Percentiles rank a stretch among this genome's conserved stretches.
These are phyloP conservation scores for Flaveria bidentis DNA, from an alignment of 129 eudicot genomes.

Conservation along the genomic window DNA sequence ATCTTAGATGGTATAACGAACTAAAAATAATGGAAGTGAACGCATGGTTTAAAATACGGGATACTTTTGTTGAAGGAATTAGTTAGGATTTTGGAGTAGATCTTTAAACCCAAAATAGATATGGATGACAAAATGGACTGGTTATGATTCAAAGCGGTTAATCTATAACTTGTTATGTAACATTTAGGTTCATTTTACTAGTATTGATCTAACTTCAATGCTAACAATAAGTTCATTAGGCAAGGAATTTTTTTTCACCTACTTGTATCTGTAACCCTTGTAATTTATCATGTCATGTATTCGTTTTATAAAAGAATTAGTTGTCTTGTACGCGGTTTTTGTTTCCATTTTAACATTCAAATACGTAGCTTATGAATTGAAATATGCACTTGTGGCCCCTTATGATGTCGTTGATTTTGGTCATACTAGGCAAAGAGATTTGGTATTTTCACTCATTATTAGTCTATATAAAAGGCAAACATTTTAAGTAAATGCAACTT, in stretches of 20 bases:
- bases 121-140: neutral
- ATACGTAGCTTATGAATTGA: neutral
- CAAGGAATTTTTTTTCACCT: neutral
- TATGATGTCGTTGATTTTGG: neutral
- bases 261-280: neutral
- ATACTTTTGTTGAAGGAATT: neutral
- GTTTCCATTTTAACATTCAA: neutral
- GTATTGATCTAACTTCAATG: neutral
- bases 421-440: neutral
- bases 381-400: neutral
- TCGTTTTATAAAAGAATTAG: neutral
- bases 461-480: neutral
- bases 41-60: neutral
- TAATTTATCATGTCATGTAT: neutral
- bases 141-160: neutral
- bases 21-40: neutral
- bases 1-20: neutral
- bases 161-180: neutral
- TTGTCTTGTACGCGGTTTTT: neutral
- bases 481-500: neutral
- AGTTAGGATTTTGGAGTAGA: neutral
- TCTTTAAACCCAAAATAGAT: neutral
- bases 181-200: neutral
- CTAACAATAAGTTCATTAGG: neutral
- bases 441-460: neutral